Base-by-base conservation (phyloP, 805 yeast species). In the Myxozyma sirexii region DNA sequence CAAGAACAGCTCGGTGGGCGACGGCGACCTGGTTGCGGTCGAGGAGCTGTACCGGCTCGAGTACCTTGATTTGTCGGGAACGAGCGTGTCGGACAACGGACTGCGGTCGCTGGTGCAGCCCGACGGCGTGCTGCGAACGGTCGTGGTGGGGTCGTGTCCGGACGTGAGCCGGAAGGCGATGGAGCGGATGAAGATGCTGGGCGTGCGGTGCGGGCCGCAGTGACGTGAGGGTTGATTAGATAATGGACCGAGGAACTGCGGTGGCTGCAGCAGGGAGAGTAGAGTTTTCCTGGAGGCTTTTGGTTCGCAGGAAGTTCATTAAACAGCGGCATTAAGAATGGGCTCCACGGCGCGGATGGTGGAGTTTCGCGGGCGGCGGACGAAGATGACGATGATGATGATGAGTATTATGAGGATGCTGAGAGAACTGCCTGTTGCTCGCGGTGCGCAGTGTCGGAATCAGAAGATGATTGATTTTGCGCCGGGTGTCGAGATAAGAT, bases 1-100 rank as follows among this genome's bases (percentile, higher is more conserved):
- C 38, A 52, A 48, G 50, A 57, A 57, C 56, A 57, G 50, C 37
- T 46, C 57, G 13, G 61, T 57, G 12, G 23, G 54, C 44, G 57
- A 57, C 29, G 57, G 57, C 10, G 61, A 53, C 15, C 50, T 57
- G 31, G 42, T 43, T 10, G 61, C 61, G 43, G 27, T 53, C 23
- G 54, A 38, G 27, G 55, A 47, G 29, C 57, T 57, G 17, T 38
- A n/a, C 7, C n/a, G 19, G 31, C 37, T 57, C 21, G 49, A 51
- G 51, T 17, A 43, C 21, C 41, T 57, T 24, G 61, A 57, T 48
- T 15, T 57, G 41, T 52, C 57, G 13, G 61, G 61, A 17, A 57
- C 61, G 21, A 48, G 57, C n/a, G 57, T 53, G 24, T 23, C 57
- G 15, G 61, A 57, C 17, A 37, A 46, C 39, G 61, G 61, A 31